Evolutionary conservation across 1,139 yeast genomes (phyloP), one percentile per base, ranked within the genome.

Genomic region (Tardiomyces blankii): DNA sequence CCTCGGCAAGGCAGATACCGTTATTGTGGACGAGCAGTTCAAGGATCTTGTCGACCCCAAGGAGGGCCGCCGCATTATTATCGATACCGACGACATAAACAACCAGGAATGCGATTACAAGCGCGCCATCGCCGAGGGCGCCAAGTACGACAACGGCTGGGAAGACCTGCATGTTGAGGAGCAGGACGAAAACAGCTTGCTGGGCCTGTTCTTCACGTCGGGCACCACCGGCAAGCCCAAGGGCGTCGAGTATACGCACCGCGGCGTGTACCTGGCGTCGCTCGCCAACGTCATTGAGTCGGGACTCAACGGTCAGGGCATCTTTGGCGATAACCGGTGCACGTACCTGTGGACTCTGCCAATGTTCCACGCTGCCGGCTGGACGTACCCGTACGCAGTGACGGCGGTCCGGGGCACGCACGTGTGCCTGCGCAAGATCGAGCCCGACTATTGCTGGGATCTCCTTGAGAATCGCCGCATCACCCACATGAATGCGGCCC

Each of bases 181-280:
- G 44, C 50, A 51, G n/a, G 63, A 62, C 38, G 69, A 65, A 44
- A 52, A 61, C 45, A 49, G 54, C 11, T 44, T 59, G 13, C 42
- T 63, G 28, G 65, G 65, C 5, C 56, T 65, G 19, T 64, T 59
- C 47, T 84, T 81, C 64, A 83, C 93, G 4, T 77, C 85, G 2
- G 89, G 91, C 28, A 80, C 89, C 25, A 81, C 89, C 2, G 88
- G 88, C n/a, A 62, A 69, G 44, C 89, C 91, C 16, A 82, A 82
- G 60, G 91, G 87, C 32, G 89, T 81, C 7, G 78, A 76, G 45
- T 72, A 80, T 58, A 71, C 78, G 8, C 84, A 82, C 48, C 61
- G 69, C 6, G 67, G 67, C 4, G 59, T 60, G 43, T 65, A 65
- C 47, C 49, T 65, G 30, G 62, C 62, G 12, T 56, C 68, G 2